Evolutionary conservation across 148 eudicot genomes (phyloP).

Genomic region (Persicaria tinctoria): DNA sequence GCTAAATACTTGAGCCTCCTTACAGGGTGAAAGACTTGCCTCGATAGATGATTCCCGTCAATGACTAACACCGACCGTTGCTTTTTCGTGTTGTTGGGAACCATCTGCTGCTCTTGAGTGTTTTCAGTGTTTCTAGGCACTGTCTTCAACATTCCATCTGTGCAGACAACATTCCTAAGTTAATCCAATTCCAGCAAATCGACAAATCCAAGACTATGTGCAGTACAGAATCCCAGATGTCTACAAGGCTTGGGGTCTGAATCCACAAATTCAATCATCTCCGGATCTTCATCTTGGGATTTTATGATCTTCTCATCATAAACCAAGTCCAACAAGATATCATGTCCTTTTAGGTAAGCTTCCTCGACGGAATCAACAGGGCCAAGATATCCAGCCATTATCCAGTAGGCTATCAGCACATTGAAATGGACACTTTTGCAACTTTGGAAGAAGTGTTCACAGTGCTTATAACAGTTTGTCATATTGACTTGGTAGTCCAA

Average conservation of each 20-base stretch:
- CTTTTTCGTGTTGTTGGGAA: background rate
- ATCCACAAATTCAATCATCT: background rate
- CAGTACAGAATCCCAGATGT: slow-evolving; percentile 3
- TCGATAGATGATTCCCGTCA: slow-evolving; percentile 19
- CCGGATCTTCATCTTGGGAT: slow-evolving; percentile 22
- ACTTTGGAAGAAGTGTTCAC: slow-evolving; percentile 11
- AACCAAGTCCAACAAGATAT: slow-evolving; percentile 22
- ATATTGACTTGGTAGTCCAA: background rate
- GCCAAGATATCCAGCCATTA: slow-evolving; percentile 35
- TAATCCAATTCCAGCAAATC: slow-evolving; percentile 19
- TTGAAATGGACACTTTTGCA: slow-evolving; percentile 15
- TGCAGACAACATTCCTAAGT: slow-evolving; percentile 17
- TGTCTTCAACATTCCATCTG: slow-evolving; percentile 20
- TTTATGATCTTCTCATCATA: slow-evolving; percentile 22
- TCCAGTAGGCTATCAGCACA: slow-evolving; percentile 37
- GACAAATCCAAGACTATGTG: slow-evolving; percentile 24
- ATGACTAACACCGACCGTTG: slow-evolving; percentile 13
- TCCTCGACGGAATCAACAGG: slow-evolving; percentile 14
- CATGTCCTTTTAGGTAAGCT: slow-evolving; percentile 25
- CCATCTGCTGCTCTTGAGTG: background rate
- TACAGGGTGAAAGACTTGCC: background rate
- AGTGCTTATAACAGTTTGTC: slow-evolving; percentile 7
- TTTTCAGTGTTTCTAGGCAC: slow-evolving; percentile 7
- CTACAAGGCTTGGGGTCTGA: background rate
- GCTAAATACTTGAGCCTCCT: slow-evolving; percentile 19